Evolutionary conservation across 495 filamentous ascomycete species (phyloP).

Genomic region (Hypoxylon trugodes): DNA sequence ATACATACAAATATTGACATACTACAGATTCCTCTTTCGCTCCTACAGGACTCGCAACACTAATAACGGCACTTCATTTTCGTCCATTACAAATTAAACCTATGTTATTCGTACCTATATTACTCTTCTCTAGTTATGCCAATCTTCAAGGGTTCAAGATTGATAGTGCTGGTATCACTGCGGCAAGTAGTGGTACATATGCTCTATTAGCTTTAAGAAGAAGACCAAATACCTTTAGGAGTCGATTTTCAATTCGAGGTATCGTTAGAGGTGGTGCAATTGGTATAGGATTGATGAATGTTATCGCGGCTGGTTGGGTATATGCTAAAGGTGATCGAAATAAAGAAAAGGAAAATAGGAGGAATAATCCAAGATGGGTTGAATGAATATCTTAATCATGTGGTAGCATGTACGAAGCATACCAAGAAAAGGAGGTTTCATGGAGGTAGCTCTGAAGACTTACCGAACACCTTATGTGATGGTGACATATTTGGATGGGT

Average conservation of each 20-base stretch:
- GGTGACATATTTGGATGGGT: too few relatives aligned
- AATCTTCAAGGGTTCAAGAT: constrained; percentile 80
- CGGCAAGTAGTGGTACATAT: constrained; percentile 88
- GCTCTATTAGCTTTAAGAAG: constrained; percentile 73
- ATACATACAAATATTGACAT: constrained; percentile 2
- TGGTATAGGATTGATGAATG: constrained; percentile 73
- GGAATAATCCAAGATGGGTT: constrained; percentile 58
- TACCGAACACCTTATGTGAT: too few relatives aligned
- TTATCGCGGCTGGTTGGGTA: constrained; percentile 72
- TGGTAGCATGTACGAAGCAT: too few relatives aligned
- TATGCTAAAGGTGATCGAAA: constrained; percentile 72
- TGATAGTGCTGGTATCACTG: constrained; percentile 83
- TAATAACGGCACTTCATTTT: constrained; percentile 78
- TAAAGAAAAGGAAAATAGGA: constrained; percentile 54
- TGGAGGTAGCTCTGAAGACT: too few relatives aligned
- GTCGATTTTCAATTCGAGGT: constrained; percentile 73
- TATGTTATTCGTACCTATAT: constrained; percentile 81
- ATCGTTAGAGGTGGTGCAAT: constrained; percentile 75
- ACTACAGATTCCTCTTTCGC: constrained; percentile 77
- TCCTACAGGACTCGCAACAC: constrained; percentile 77
- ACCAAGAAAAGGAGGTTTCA: too few relatives aligned
- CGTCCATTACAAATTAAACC: constrained; percentile 79
- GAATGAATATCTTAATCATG: too few relatives aligned
- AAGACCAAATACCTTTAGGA: constrained; percentile 61
- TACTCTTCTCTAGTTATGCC: constrained; percentile 88